Evolutionary conservation across 225 moss, liverwort and hornwort species (phyloP).

Genomic region (Sphagnum tenellum): DNA sequence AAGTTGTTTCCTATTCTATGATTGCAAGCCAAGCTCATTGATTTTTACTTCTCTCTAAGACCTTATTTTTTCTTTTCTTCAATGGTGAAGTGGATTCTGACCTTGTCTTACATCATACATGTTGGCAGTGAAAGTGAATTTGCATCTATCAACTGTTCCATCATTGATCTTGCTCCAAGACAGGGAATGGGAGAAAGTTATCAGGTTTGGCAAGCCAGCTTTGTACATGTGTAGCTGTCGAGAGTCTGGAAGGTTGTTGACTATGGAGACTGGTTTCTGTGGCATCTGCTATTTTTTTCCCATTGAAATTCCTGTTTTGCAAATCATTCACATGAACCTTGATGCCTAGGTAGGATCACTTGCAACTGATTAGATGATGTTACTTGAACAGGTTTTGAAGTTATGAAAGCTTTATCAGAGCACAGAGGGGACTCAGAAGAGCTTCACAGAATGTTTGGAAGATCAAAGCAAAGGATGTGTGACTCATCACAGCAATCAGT

Average conservation of each 20-base stretch:
- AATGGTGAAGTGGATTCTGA: not conserved
- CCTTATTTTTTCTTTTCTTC: not conserved
- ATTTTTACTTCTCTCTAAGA: not conserved
- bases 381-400: conserved; percentile 57
- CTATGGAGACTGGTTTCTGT: conserved; percentile 35
- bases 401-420: conserved; percentile 26
- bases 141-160: conserved; percentile 76
- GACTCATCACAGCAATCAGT: conserved; percentile 22
- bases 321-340: too few relatives aligned
- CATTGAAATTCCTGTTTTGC: too few relatives aligned
- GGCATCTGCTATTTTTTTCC: too few relatives aligned
- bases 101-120: conserved; percentile 41
- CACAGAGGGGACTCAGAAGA: conserved; percentile 18
- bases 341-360: too few relatives aligned
- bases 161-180: conserved; percentile 62
- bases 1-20: not conserved
- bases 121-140: conserved; percentile 62
- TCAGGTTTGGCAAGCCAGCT: conserved; percentile 64
- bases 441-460: conserved; percentile 39
- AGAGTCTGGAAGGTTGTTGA: conserved; percentile 81
- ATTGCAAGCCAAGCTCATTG: not conserved
- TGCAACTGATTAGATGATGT: not conserved
- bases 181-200: conserved; percentile 54
- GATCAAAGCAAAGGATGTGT: conserved; percentile 61
- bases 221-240: conserved; percentile 84